Percentiles rank a stretch among this genome's conserved stretches.
phyloP scores from a whole-genome alignment of 129 eudicot species.

The Lactuca sativa region DNA sequence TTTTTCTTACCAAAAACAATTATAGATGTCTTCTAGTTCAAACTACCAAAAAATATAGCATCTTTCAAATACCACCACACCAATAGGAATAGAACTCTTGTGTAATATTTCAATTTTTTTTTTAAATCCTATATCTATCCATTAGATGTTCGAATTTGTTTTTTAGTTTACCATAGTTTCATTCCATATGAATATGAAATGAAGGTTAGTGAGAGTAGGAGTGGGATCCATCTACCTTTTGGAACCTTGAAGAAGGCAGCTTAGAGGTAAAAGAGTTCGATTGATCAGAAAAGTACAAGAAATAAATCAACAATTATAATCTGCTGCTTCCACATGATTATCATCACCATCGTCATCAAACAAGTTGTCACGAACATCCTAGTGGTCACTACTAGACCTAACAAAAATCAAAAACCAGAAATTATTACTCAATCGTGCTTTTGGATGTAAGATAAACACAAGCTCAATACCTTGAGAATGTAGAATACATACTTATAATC shows the following conservation, averaged over 20 bases:
- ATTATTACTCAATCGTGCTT: conserved; percentile 14
- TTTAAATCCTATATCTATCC: no score
- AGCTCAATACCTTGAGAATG: conserved; percentile 65
- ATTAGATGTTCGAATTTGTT: conserved; percentile 37
- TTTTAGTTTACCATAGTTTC: conserved; percentile 39
- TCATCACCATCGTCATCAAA: conserved; percentile 54
- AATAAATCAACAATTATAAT: conserved; percentile 29
- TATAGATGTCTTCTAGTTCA: no score
- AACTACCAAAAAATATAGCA: no score
- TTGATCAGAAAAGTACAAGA: conserved; percentile 45
- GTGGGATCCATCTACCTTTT: conserved; percentile 62
- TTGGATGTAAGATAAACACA: conserved; percentile 40
- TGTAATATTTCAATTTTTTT: no score
- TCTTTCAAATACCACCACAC: no score
- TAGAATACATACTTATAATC: conserved; percentile 18
- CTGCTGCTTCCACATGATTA: conserved; percentile 50
- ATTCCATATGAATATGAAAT: conserved; percentile 57
- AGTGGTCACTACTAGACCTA: conserved; percentile 48
- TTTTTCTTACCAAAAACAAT: no score
- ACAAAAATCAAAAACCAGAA: not conserved
- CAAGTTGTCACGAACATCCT: conserved; percentile 69
- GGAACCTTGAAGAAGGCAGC: conserved; percentile 51
- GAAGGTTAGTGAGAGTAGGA: conserved; percentile 37
- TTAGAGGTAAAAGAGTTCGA: conserved; percentile 56
- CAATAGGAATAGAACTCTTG: no score